Base-by-base conservation (phyloP, 129 eudicot species). In the Lonicera japonica region DNA sequence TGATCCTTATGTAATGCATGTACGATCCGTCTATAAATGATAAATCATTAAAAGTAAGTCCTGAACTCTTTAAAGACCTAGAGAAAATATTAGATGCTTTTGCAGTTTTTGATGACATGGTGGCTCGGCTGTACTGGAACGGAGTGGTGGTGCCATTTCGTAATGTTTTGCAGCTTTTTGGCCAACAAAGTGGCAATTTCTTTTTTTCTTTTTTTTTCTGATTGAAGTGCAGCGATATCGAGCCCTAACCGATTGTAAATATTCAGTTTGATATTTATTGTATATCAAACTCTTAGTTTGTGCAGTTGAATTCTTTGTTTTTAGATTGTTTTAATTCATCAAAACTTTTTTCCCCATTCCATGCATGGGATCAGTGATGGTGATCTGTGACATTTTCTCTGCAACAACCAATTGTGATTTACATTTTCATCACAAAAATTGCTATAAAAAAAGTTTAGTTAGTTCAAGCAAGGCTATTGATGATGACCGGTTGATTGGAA, bases 171-270 rank as follows among this genome's bases (percentile, higher is more conserved):
- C 11, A 16, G 14, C 25, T 25, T 50, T 3, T 25, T 48, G 59
- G 69, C 69, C 58, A 8, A 48, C 5, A 8, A 64, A 11, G 15
- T 14, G 29, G 41, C 58, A 64, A n/a, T n/a, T n/a, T n/a, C n/a
- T n/a, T n/a, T n/a, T n/a, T n/a, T n/a, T n/a, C n/a, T 8, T 50
- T 50, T 29, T 64, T 64, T 56, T 25, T 47, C 22, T 24, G 41
- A 47, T 51, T 1, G 36, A 2, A 17, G 69, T 64, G 47, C 21
- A 8, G 29, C 8, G 69, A 18, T 64, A 50, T 38, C 11, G 48
- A 21, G 23, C 41, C 59, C 9, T 13, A 64, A 51, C n/a, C 20
- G 58, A 21, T 45, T 64, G 69, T 51, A 24, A 25, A 64, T 64
- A 56, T 64, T 63, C 52, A 16, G 22, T 24, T 63, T 16, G 24